Base-by-base conservation (phyloP, 2,329 filamentous ascomycete species). In the Alternaria sp. region DNA sequence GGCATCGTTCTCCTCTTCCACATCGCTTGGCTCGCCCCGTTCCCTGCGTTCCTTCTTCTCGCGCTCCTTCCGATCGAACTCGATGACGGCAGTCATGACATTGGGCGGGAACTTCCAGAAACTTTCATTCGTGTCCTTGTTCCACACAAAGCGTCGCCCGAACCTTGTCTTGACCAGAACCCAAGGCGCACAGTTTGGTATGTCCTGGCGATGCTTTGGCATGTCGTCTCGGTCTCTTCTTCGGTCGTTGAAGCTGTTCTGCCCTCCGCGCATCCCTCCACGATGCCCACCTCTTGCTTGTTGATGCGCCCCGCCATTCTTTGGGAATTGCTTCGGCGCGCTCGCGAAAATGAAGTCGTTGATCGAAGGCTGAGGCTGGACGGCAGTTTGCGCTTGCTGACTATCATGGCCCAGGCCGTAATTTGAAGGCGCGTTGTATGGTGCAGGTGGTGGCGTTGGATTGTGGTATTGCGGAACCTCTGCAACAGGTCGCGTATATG, bases 61-160 rank as follows among this genome's bases (percentile, higher is more conserved):
- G 77, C 91, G 88, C 79, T 97, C 93, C 59, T 93, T 83, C 23
- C 82, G 82, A 73, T 91, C 89, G 58, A 96, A 92, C 14, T 89
- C 87, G 5, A 87, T 77, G 2, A 90, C 87, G 0, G 89, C 93
- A 64, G 91, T 89, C 86, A 94, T 90, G 37, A 99, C 85, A 77
- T 96, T 90, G 59, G 93, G 88, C 0, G 96, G 96, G 72, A 97
- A 96, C 74, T 93, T 93, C 96, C 96, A 99, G 79, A 94, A 94
- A 79, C 94, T 98, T 70, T 94, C 87, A 41, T 95, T 92, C 69
- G 95, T 97, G 58, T 87, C 87, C 0, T 90, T 88, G 71, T 99
- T 97, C 82, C 97, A 92, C 3, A 94, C 94, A 75, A 99, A 99
- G 56, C 94, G 88, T 61, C 96, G 87, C 21, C 93, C 92, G 66